Evolutionary conservation across 495 filamentous ascomycete species (phyloP), one percentile per base, ranked within the genome.

Genomic region (Aspergillus nanangensis): DNA sequence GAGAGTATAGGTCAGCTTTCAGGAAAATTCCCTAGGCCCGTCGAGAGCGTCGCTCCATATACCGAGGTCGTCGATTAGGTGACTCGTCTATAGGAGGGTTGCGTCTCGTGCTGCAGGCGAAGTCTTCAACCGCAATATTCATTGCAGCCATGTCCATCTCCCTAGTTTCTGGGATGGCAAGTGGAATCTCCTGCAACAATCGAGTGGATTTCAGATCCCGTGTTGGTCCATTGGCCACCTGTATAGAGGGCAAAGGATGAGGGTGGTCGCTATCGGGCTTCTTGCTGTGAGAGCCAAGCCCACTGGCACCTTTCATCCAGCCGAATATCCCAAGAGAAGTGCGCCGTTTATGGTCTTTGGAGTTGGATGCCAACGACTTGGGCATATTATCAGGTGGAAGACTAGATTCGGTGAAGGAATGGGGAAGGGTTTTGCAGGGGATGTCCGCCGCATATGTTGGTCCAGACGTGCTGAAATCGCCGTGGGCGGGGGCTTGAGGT

Each of bases 301-400:
- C 60, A 40, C 60, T 50, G 17, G 64, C 56, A 2, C 63, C 57
- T 40, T 74, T 74, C 63, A 74, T 67, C 70, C 70, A 74, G 27
- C 67, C 58, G 32, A 72, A 63, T 19, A 74, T 64, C 3, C 66
- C 61, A 1, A 71, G 53, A 1, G 70, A 74, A 47, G 63, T 64
- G 34, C 63, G 66, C 11, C 67, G 58, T 36, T 69, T 70, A 46
- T 67, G 65, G 7, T 69, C 63, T 21, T 48, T 52, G 43, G 52
- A 55, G 31, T 64, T 52, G 13, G 67, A 65, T 14, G 61, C 62
- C 9, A 52, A 48, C 1, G 63, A 62, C 9, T 21, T 18, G 13
- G 24, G 49, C 9, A 60, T 48, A 34, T 53, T 52, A 14, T 52
- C 52, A 19, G 43, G 22, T 20, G 55, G 41, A 13, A 64, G 46